phyloP scores from a whole-genome alignment of 192 early-diverging fungal genomes.

The Podila horticola region DNA sequence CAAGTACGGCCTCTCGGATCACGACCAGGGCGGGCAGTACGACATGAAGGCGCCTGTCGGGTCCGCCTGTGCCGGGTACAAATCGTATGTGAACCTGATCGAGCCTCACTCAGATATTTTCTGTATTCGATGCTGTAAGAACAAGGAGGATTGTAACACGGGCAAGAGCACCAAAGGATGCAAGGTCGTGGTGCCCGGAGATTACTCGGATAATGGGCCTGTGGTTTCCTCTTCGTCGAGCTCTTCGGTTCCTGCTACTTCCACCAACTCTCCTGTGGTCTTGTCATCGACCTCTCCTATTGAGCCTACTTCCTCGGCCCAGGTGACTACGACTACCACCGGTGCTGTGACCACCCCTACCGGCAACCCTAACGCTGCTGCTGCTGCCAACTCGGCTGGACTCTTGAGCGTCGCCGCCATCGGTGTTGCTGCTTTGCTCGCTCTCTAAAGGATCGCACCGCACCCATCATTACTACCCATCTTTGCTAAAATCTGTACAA shows the following conservation, averaged over 20 bases:
- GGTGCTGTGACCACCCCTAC: constrained; percentile 4
- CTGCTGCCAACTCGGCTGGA: constrained; percentile 7
- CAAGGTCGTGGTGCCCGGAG: constrained; percentile 52
- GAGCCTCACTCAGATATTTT: constrained; percentile 54
- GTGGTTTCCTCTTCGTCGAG: constrained; percentile 3
- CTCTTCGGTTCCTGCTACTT: background rate
- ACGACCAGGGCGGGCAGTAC: constrained; percentile 62
- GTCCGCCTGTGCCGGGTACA: constrained; percentile 56
- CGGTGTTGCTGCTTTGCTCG: background rate
- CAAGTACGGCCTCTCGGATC: constrained; percentile 29
- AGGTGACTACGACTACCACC: background rate
- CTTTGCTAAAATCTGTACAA: too few species aligned
- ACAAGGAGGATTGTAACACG: constrained; percentile 52
- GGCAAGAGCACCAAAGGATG: constrained; percentile 59
- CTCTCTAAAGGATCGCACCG: background rate
- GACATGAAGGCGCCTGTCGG: constrained; percentile 56
- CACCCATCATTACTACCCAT: too few species aligned
- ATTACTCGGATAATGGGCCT: constrained; percentile 48
- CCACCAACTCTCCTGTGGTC: background rate
- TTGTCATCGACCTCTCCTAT: background rate
- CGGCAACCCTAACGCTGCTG: background rate
- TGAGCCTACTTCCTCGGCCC: background rate
- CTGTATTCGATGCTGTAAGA: constrained; percentile 63
- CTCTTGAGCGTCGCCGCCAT: constrained; percentile 3
- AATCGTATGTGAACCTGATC: constrained; percentile 60